A percentile compares a stretch with the other conserved stretches of the same genome.
Evolutionary conservation across 2,329 filamentous ascomycete genomes (phyloP).

Genomic region (Cordyceps fumosorosea): DNA sequence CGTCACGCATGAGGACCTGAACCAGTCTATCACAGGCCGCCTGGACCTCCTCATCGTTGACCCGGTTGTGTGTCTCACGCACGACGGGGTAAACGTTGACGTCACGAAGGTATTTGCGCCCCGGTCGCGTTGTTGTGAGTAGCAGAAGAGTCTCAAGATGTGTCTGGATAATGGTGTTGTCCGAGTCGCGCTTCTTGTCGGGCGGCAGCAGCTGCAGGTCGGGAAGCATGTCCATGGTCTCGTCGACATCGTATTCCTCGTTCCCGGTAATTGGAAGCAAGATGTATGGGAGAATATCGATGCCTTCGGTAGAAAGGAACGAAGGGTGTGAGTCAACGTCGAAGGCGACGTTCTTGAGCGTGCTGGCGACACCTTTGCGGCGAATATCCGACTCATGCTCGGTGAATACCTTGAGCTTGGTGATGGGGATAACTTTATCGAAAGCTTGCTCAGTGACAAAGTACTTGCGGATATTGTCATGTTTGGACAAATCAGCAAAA

Average conservation of each 20-base stretch:
- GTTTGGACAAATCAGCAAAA: conserved; percentile 87
- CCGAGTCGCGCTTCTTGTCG: conserved; percentile 79
- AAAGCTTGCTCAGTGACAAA: conserved; percentile 69
- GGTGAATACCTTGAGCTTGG: conserved; percentile 90
- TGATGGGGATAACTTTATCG: conserved; percentile 78
- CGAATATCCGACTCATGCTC: conserved; percentile 79
- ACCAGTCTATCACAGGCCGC: conserved; percentile 87
- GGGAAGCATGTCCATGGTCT: conserved; percentile 77
- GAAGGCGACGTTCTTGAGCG: conserved; percentile 91
- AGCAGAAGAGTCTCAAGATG: conserved; percentile 86
- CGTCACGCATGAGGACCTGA: conserved; percentile 79
- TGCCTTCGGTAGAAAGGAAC: conserved; percentile 63
- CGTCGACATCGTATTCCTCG: conserved; percentile 84
- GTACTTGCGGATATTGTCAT: conserved; percentile 66
- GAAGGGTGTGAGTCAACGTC: conserved; percentile 65
- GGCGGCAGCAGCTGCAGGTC: conserved; percentile 85
- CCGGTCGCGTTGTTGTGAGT: conserved; percentile 69
- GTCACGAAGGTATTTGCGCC: conserved; percentile 65
- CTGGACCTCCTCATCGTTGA: conserved; percentile 70
- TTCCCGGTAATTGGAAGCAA: conserved; percentile 80
- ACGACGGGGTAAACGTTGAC: conserved; percentile 86
- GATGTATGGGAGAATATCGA: conserved; percentile 82
- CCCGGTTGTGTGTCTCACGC: conserved; percentile 73
- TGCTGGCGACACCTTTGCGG: conserved; percentile 88
- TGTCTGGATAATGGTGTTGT: conserved; percentile 70